These are phyloP conservation scores for Roridomyces roridus DNA, from an alignment of 768 basidiomycete species.

Conservation along the genomic window DNA sequence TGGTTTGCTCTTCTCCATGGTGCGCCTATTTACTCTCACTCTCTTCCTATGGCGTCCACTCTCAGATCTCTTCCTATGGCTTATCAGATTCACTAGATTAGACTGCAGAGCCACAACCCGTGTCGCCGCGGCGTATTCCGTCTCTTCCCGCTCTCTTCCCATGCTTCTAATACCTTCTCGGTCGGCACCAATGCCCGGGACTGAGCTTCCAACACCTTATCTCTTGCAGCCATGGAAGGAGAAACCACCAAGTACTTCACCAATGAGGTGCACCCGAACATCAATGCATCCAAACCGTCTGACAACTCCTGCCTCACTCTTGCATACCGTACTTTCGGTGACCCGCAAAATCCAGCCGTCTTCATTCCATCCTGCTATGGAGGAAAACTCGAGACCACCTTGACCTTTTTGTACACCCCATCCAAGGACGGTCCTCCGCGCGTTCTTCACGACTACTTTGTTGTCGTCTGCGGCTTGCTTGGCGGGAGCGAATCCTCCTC, in stretches of 20 bases:
- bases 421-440: not conserved
- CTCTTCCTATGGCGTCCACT: no score
- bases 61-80: no score
- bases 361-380: slow-evolving; percentile 17
- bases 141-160: no score
- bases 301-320: slow-evolving; percentile 14
- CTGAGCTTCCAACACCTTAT: not conserved
- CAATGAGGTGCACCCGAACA: slow-evolving; percentile 11
- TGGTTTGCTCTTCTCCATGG: no score
- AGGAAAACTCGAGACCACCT: slow-evolving; percentile 14
- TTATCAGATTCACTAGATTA: no score
- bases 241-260: slow-evolving; percentile 16
- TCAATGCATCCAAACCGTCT: slow-evolving; percentile 5
- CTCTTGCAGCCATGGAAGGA: slow-evolving; percentile 12
- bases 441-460: slow-evolving; percentile 15
- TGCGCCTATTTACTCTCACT: no score
- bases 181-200: not conserved
- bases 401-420: slow-evolving; percentile 20
- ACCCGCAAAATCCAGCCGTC: slow-evolving; percentile 17
- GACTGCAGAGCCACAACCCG: no score
- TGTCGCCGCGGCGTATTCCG: no score
- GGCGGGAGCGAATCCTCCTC: slow-evolving; percentile 23
- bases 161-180: not conserved
- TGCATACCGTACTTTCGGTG: slow-evolving; percentile 23
- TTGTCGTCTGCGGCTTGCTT: slow-evolving; percentile 23